These are phyloP conservation scores for Podospora pseudoanserina DNA, from an alignment of 495 filamentous ascomycete species.

Conservation along the genomic window DNA sequence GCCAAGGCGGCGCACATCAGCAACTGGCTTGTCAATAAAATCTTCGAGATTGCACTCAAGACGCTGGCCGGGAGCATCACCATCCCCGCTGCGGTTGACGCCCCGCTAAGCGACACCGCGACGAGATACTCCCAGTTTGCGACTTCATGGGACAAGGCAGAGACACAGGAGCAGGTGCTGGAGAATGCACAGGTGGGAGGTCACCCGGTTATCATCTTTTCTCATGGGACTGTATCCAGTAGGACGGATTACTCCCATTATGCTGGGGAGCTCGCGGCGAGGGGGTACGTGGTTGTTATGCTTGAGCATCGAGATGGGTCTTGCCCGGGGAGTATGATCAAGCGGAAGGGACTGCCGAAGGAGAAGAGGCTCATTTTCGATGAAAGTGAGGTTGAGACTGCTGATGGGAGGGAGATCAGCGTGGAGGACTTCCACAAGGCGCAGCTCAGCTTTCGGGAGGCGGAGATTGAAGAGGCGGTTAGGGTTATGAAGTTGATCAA, in stretches of 20 bases:
- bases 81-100: constrained; percentile 45
- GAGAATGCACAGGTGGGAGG: constrained; percentile 17
- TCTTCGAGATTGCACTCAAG: constrained; percentile 35
- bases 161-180: constrained; percentile 21
- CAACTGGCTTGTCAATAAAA: constrained; percentile 38
- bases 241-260: constrained; percentile 52
- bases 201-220: constrained; percentile 50
- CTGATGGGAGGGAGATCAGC: constrained; percentile 21
- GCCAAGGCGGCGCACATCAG: constrained; percentile 43
- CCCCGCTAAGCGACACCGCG: constrained; percentile 35
- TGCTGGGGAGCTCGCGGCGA: constrained; percentile 50
- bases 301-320: constrained; percentile 55
- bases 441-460: constrained; percentile 51
- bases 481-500: constrained; percentile 43
- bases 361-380: constrained; percentile 30
- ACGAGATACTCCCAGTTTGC: constrained; percentile 7
- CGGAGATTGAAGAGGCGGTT: constrained; percentile 51
- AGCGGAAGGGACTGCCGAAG: constrained; percentile 26
- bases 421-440: constrained; percentile 41
- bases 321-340: constrained; percentile 45
- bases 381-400: constrained; percentile 28
- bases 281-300: constrained; percentile 49
- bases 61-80: constrained; percentile 39
- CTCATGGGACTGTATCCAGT: constrained; percentile 50
- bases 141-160: constrained; percentile 21